Evolutionary conservation across 805 yeast species (phyloP).

Genomic region (Clavispora asparagi): DNA sequence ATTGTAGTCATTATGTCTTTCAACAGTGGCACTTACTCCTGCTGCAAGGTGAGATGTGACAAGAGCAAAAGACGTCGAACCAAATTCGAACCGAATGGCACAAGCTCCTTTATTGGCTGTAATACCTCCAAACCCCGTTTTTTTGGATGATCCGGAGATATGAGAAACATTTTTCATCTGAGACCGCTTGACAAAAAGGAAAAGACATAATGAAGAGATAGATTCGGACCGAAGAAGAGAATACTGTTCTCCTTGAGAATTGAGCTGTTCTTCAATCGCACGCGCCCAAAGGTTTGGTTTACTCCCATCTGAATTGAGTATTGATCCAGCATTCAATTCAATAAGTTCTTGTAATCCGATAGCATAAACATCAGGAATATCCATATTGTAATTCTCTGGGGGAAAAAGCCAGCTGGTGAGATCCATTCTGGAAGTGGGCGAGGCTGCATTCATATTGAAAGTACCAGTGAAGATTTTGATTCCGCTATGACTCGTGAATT

Average conservation of each 20-base stretch:
- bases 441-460: constrained; percentile 77
- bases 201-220: constrained; percentile 62
- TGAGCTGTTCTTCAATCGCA: constrained; percentile 57
- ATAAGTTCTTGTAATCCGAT: constrained; percentile 93
- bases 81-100: constrained; percentile 81
- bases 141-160: constrained; percentile 91
- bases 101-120: constrained; percentile 97
- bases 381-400: constrained; percentile 33
- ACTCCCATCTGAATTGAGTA: constrained; percentile 78
- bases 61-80: constrained; percentile 70
- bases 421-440: constrained; percentile 45
- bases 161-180: constrained; percentile 48
- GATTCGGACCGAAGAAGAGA: constrained; percentile 69
- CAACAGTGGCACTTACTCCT: constrained; percentile 75
- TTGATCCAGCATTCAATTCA: constrained; percentile 87
- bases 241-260: constrained; percentile 42
- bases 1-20: constrained; percentile 79
- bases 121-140: constrained; percentile 95
- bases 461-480: constrained; percentile 77
- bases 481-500: constrained; percentile 56
- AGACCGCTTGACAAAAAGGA: constrained; percentile 55
- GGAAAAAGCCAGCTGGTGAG: constrained; percentile 83
- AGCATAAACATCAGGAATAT: constrained; percentile 74
- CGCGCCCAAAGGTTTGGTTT: constrained; percentile 77
- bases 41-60: constrained; percentile 94